Conservation (phyloP, 202 grass and related monocot genomes). For the Setaria italica region DNA sequence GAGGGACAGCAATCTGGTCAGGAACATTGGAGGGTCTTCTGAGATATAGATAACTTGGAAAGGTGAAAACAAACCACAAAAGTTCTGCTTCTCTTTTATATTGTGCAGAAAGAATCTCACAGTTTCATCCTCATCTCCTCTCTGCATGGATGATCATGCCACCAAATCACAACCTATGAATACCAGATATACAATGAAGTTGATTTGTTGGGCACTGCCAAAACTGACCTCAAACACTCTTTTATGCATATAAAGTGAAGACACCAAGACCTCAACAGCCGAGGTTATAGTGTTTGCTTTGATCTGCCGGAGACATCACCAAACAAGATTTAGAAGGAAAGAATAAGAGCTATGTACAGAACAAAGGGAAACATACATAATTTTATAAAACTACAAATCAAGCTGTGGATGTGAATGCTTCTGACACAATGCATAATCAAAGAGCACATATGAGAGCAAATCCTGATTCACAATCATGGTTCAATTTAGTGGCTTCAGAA, state of each 20-base stretch:
- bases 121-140: slow-evolving; percentile 40
- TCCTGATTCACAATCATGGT: slow-evolving; percentile 20
- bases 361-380: neutral
- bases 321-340: neutral
- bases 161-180: slow-evolving; percentile 11
- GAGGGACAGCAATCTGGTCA: slow-evolving; percentile 64
- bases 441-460: neutral
- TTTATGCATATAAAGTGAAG: slow-evolving; percentile 51
- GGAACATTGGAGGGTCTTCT: slow-evolving; percentile 54
- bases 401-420: slow-evolving; percentile 9
- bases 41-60: slow-evolving; percentile 66
- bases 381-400: slow-evolving; percentile 17
- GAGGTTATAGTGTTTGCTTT: slow-evolving; percentile 57
- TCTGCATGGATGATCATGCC: slow-evolving; percentile 40
- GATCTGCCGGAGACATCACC: slow-evolving; percentile 52
- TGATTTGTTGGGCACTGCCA: neutral
- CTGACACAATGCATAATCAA: slow-evolving; percentile 12
- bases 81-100: slow-evolving; percentile 58
- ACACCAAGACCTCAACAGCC: slow-evolving; percentile 51
- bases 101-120: slow-evolving; percentile 36
- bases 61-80: slow-evolving; percentile 65
- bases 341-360: neutral
- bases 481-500: slow-evolving; percentile 10
- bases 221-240: slow-evolving; percentile 54
- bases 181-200: slow-evolving; percentile 1